Base-by-base conservation (phyloP, 108 stramenopile genomes). In the Epipyxis sp. region DNA sequence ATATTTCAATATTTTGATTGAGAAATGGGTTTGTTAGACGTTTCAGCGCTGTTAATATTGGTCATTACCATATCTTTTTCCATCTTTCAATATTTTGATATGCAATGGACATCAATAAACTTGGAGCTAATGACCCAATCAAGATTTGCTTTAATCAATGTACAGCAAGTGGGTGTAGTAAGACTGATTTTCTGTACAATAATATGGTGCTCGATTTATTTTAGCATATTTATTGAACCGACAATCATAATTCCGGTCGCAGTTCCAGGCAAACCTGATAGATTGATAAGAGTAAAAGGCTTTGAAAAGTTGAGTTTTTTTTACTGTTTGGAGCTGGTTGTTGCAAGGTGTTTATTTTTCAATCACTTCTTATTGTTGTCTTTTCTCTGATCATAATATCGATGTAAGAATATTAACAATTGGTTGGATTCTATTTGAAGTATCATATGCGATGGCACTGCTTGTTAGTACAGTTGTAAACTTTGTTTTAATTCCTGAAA, bases 381-480 rank as follows among this genome's bases (percentile, higher is more conserved):
- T 57, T 25, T 6, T 39, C 16, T 62, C 62, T 67, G 32, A 20
- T 68, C 16, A 13, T 16, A 43, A 32, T n/a, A 29, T 27, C 34
- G 42, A 41, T 62, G 3, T 25, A 35, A 43, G 50, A 41, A 3
- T 68, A 16, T 67, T 67, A 29, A 57, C 20, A 20, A 57, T 57
- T 25, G 54, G 20, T 20, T 57, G 54, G 54, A 67, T 78, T 3
- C 62, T 78, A 29, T 78, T 57, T 68, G 77, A 78, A 40, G 65
- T 78, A 32, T 78, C 59, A 32, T 57, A 68, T 39, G 42, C 41
- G 65, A 30, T 62, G 42, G 42, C 45, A 1, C 34, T 78, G n/a
- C 34, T 68, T 59, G 77, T 78, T 13, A 78, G 59, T 29, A n/a
- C 69, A 2, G 77, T 78, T 30, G 77, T 78, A 10, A 59, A 44